Conservation (phyloP, 2,329 filamentous ascomycete genomes). For the Paracoccidioides lutzii region DNA sequence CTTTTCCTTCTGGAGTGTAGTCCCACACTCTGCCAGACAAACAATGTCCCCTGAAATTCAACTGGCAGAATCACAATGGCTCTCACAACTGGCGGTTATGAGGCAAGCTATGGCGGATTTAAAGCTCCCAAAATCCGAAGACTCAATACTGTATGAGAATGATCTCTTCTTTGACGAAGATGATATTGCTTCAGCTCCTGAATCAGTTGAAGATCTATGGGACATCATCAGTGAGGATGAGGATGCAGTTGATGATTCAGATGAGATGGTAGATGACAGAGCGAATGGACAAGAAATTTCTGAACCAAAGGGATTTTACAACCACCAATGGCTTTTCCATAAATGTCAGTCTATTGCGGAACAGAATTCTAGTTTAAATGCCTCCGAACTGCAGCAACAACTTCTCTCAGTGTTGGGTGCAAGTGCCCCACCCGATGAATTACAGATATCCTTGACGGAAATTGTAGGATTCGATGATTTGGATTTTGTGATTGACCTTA, state of each 20-base stretch:
- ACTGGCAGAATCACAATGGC: slow-evolving; percentile 54
- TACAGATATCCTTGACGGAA: slow-evolving; percentile 84
- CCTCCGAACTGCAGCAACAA: slow-evolving; percentile 62
- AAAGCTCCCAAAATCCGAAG: slow-evolving; percentile 40
- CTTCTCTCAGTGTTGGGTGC: slow-evolving; percentile 62
- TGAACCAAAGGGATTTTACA: slow-evolving; percentile 30
- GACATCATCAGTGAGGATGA: slow-evolving; percentile 73
- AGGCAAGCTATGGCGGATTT: slow-evolving; percentile 67
- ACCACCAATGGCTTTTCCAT: slow-evolving; percentile 55
- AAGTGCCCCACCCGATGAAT: slow-evolving; percentile 60
- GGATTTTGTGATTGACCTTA: slow-evolving; percentile 84
- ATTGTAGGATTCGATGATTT: slow-evolving; percentile 86
- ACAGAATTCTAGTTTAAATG: slow-evolving; percentile 52
- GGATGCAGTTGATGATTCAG: slow-evolving; percentile 51
- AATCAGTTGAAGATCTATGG: slow-evolving; percentile 63
- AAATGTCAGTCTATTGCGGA: slow-evolving; percentile 56
- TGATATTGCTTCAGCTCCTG: slow-evolving; percentile 44
- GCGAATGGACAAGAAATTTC: slow-evolving; percentile 11
- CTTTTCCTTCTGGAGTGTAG: not conserved
- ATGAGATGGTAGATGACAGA: slow-evolving; percentile 37
- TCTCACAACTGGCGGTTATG: slow-evolving; percentile 75
- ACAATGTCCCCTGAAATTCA: not conserved
- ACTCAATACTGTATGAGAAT: slow-evolving; percentile 39
- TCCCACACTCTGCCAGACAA: not conserved
- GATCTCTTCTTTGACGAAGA: slow-evolving; percentile 53